Evolutionary conservation across 306 rosid genomes (phyloP), one percentile per base, ranked within the genome.

Genomic region (Corylus americana): DNA sequence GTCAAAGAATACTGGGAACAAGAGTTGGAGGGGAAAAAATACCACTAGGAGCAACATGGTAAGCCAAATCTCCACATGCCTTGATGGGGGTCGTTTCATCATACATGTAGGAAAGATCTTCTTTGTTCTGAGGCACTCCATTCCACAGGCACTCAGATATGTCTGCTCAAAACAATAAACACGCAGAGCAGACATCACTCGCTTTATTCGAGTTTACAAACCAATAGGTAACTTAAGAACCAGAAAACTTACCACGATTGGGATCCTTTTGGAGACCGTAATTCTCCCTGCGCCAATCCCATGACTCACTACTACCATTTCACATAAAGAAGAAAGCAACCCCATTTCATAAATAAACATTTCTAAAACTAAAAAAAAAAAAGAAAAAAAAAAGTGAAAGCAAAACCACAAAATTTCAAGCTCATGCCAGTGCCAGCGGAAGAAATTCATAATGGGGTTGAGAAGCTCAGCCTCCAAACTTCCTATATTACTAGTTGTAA

Each of bases 31-130:
- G 55, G 73, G 69, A 71, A 55, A 6, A 35, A 80, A 78, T 85
- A 87, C 97, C 93, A 77, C 69, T 77, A 79, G 75, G 74, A 58
- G 77, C 76, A 66, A 82, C 85, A 67, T 87, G 90, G 80, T 79
- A 86, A 25, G 89, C 89, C 80, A 90, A 87, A 72, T 92, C 91
- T 75, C 89, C 91, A 55, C 97, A 92, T 87, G 91, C 97, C 85
- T 92, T 94, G 73, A 90, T 90, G 25, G 98, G 98, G 72, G 98
- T 92, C 80, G 97, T 78, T 88, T 91, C 94, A 61, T 88, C 93
- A n/a, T 91, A 71, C 92, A 91, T 82, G 77, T 77, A 86, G 25
- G 97, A 87, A 63, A 88, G 75, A 74, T 91, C 92, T 51, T 83
- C 96, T 83, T 82, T 84, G 55, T 86, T 91, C 81, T 82, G 86